Base-by-base conservation (phyloP, 345 rosid genomes). In the Heritiera fomes region DNA sequence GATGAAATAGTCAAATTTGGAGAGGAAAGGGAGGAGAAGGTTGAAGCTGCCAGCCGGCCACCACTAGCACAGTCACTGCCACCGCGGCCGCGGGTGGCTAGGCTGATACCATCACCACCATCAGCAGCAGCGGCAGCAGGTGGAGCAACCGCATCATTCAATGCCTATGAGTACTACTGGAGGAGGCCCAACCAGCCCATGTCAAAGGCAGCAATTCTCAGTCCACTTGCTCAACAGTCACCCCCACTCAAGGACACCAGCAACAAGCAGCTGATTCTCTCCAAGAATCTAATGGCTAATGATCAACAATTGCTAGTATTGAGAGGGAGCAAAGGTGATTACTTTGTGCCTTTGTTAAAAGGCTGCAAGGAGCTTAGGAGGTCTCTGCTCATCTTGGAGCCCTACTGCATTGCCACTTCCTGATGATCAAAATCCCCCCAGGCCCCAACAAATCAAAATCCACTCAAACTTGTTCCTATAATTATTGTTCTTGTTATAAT, bases 331-430 rank as follows among this genome's bases (percentile, higher is more conserved):
- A 78, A 78, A 6, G 85, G 79, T 11, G 86, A 85, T 56, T 73
- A 41, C 67, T 76, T 81, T 41, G 86, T 73, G 55, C 89, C 87
- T 47, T 53, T 84, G 86, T 56, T 82, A 47, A 88, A 85, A 40
- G 86, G 97, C 0, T 95, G 98, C 94, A 93, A 93, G 77, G 92
- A 91, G 50, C 82, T 80, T 0, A 86, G 91, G 86, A 90, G 92
- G 85, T 90, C 98, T 17, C 90, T 90, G 72, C 65, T 86, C 82
- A 86, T 88, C 40, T 71, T 87, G 84, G 95, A 91, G 81, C 82
- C 87, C 1, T 75, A 81, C 32, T 95, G 99, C 94, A 91, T 93
- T 77, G 98, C 99, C 78, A 92, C 96, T 40, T 90, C 92, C 71
- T 90, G 81, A 85, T 56, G 38, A 52, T 53, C 77, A 17, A 28